These are phyloP conservation scores for Suillus ampliporus DNA, from an alignment of 768 basidiomycete species.

Conservation along the genomic window DNA sequence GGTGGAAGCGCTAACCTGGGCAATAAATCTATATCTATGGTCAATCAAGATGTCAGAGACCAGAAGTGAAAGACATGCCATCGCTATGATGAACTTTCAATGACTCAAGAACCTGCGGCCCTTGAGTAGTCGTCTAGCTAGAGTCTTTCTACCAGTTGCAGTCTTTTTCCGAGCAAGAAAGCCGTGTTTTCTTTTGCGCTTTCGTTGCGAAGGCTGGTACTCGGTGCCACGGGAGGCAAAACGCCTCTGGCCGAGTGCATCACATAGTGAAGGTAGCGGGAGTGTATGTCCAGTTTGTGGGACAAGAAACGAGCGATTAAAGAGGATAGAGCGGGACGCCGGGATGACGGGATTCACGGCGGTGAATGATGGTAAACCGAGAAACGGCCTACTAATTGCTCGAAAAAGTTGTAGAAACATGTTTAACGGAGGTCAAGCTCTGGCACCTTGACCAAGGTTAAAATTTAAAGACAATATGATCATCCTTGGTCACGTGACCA, in stretches of 20 bases:
- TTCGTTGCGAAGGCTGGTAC: constrained; percentile 96
- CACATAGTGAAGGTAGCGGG: constrained; percentile 7
- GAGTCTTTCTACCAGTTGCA: constrained; percentile 71
- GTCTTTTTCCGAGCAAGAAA: constrained; percentile 81
- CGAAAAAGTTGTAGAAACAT: constrained; percentile 6
- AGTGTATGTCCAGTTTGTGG: constrained; percentile 6
- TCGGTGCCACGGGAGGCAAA: constrained; percentile 80
- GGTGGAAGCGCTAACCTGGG: background rate
- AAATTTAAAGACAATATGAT: background rate
- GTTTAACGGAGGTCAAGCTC: too few relatives aligned
- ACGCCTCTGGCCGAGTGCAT: constrained; percentile 39
- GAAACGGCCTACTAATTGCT: constrained; percentile 4
- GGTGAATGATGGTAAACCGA: background rate
- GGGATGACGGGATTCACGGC: background rate
- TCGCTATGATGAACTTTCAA: constrained; percentile 40
- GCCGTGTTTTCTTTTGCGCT: constrained; percentile 91
- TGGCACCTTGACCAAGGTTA: background rate
- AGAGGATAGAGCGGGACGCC: background rate
- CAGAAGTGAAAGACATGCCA: constrained; percentile 18
- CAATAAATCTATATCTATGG: background rate
- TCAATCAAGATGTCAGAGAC: background rate
- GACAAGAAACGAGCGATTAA: constrained; percentile 22
- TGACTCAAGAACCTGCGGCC: constrained; percentile 84
- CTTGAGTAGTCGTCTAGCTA: constrained; percentile 72
- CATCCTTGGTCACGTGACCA: constrained; percentile 10